phyloP scores from a whole-genome alignment of 352 stramenopile genomes.

The Phytopythium mirpurense region DNA sequence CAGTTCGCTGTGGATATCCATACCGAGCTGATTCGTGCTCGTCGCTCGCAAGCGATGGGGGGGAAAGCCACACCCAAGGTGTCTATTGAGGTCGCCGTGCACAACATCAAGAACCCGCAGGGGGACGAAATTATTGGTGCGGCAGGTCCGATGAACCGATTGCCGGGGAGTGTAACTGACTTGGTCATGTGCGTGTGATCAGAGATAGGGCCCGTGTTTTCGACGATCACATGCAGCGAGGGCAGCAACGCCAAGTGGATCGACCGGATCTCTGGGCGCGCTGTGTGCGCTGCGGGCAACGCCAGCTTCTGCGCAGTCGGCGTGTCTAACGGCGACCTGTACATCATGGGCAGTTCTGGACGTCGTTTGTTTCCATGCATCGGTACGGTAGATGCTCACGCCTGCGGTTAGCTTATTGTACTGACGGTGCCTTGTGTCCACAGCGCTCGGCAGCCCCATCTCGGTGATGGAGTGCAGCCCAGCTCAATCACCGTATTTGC shows the following conservation, averaged over 20 bases:
- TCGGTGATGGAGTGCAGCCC: conserved; percentile 72
- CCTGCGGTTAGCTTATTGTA: neutral
- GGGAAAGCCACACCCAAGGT: conserved; percentile 10
- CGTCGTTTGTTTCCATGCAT: conserved; percentile 79
- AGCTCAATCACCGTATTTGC: conserved; percentile 51
- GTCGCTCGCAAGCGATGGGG: neutral
- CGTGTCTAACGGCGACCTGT: conserved; percentile 61
- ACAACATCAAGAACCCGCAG: conserved; percentile 50
- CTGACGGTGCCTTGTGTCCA: conserved; percentile 1
- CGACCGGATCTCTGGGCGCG: conserved; percentile 64
- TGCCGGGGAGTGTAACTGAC: neutral
- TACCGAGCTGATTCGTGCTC: conserved; percentile 5
- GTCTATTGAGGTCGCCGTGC: conserved; percentile 58
- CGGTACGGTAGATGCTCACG: conserved; percentile 18
- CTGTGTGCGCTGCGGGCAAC: conserved; percentile 57
- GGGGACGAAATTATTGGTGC: conserved; percentile 42
- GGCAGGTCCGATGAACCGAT: conserved; percentile 7
- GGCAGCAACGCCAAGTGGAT: conserved; percentile 64
- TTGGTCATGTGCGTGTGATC: neutral
- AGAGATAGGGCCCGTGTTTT: conserved; percentile 66
- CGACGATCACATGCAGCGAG: conserved; percentile 62
- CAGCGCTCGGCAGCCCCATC: conserved; percentile 58
- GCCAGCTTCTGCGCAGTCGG: conserved; percentile 52
- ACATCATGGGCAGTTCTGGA: conserved; percentile 54
- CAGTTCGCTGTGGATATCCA: conserved; percentile 67